Evolutionary conservation across 2,329 filamentous ascomycete species (phyloP).

Genomic region (Whalleya microplaca): DNA sequence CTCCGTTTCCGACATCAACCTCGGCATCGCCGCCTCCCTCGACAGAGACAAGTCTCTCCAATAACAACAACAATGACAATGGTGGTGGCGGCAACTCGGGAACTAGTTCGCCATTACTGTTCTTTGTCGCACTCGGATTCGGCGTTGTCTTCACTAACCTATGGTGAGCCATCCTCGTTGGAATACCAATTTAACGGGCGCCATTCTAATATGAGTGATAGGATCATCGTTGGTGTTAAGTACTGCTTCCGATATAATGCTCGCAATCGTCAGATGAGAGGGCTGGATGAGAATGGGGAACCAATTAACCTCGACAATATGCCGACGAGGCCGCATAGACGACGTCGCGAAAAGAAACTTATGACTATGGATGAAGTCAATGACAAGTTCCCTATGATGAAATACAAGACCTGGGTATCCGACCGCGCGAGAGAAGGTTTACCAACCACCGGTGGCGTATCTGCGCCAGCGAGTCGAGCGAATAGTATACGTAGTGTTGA

Average conservation of each 20-base stretch:
- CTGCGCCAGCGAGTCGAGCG: conserved; percentile 71
- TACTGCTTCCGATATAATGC: conserved; percentile 99
- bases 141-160: conserved; percentile 98
- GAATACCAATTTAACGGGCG: conserved; percentile 1
- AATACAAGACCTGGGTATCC: conserved; percentile 95
- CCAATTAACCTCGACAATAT: conserved; percentile 87
- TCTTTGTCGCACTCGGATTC: conserved; percentile 95
- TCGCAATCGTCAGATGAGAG: conserved; percentile 77
- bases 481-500: conserved; percentile 73
- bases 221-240: conserved; percentile 99
- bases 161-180: conserved; percentile 68
- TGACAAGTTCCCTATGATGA: conserved; percentile 90
- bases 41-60: conserved; percentile 22
- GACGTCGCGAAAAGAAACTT: conserved; percentile 93
- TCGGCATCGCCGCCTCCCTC: conserved; percentile 13
- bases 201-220: conserved; percentile 44
- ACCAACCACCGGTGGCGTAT: conserved; percentile 82
- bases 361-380: conserved; percentile 99
- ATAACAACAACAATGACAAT: conserved; percentile 25
- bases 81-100: conserved; percentile 48
- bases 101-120: conserved; percentile 76
- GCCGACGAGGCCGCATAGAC: conserved; percentile 76
- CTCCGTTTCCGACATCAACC: conserved; percentile 10
- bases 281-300: conserved; percentile 77
- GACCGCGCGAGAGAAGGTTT: conserved; percentile 82